These are phyloP conservation scores for Dendrobium officinale DNA, from an alignment of 106 monocot species.

Conservation along the genomic window DNA sequence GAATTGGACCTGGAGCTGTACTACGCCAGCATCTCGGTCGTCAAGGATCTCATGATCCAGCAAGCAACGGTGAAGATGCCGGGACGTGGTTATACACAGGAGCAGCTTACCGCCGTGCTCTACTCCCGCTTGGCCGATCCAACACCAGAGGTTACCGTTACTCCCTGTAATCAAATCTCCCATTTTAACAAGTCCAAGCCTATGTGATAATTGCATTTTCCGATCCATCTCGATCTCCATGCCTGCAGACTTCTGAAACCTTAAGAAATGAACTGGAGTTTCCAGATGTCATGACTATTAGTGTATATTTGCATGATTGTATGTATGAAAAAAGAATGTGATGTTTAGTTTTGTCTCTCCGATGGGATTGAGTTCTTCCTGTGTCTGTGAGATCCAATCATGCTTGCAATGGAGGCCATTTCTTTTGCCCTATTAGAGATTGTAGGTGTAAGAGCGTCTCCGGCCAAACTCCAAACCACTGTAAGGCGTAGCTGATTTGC, in stretches of 20 bases:
- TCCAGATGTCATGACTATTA: background rate
- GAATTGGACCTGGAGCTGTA: constrained; percentile 55
- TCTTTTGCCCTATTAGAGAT: too few species aligned
- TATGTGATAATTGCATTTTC: background rate
- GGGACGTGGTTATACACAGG: constrained; percentile 22
- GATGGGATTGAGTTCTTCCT: too few species aligned
- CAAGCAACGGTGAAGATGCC: constrained; percentile 65
- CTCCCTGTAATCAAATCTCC: background rate
- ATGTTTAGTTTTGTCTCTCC: background rate
- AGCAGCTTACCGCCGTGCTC: constrained; percentile 54
- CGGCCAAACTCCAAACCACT: too few species aligned
- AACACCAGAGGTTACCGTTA: background rate
- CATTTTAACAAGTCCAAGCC: background rate
- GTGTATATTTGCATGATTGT: background rate
- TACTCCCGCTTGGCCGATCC: constrained; percentile 22
- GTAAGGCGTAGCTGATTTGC: too few species aligned
- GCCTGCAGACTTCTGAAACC: background rate
- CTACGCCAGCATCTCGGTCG: constrained; percentile 57
- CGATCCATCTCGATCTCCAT: too few species aligned
- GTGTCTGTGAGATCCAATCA: too few species aligned
- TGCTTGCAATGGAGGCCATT: too few species aligned
- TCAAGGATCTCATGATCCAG: constrained; percentile 73
- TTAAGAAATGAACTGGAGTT: background rate
- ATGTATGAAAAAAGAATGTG: background rate
- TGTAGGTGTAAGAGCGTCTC: too few species aligned